These are phyloP conservation scores for Polymyxa betae DNA, from an alignment of 208 protist species.

Conservation along the genomic window DNA sequence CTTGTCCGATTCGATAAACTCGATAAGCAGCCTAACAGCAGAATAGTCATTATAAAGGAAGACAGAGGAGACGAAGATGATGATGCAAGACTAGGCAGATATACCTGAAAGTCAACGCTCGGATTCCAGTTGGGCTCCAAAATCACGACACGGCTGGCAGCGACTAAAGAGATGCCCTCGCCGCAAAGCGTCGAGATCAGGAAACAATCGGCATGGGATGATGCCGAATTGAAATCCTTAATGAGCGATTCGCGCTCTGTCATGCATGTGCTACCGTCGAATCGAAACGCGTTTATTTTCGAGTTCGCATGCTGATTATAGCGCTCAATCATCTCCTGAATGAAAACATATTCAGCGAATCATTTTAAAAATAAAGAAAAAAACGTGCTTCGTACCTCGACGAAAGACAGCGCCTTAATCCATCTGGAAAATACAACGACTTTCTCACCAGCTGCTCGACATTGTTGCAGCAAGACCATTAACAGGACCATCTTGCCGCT, in stretches of 20 bases:
- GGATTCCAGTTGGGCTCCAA: slow-evolving; percentile 61
- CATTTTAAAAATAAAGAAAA: not conserved
- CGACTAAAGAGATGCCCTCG: slow-evolving; percentile 38
- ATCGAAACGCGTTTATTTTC: not conserved
- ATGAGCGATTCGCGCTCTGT: not conserved
- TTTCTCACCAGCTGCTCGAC: slow-evolving; percentile 6
- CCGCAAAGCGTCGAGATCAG: slow-evolving; percentile 41
- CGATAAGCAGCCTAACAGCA: slow-evolving; percentile 61
- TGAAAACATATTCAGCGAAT: not conserved
- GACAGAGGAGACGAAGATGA: not conserved
- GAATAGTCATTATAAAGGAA: too few relatives aligned
- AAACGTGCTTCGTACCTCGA: not conserved
- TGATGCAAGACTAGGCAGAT: not conserved
- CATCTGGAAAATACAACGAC: slow-evolving; percentile 18
- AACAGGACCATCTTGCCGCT: slow-evolving; percentile 41
- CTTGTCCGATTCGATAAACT: slow-evolving; percentile 63
- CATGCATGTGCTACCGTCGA: slow-evolving; percentile 34
- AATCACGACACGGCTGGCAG: slow-evolving; percentile 55
- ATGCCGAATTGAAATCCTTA: not conserved
- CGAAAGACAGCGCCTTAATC: slow-evolving; percentile 40
- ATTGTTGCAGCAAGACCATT: not conserved
- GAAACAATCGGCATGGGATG: slow-evolving; percentile 21
- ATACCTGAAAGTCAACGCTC: slow-evolving; percentile 5
- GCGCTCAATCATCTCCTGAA: not conserved
- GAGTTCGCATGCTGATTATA: not conserved